Base-by-base conservation (phyloP, 1,284 basidiomycete species). In the Cryptococcus sp. region DNA sequence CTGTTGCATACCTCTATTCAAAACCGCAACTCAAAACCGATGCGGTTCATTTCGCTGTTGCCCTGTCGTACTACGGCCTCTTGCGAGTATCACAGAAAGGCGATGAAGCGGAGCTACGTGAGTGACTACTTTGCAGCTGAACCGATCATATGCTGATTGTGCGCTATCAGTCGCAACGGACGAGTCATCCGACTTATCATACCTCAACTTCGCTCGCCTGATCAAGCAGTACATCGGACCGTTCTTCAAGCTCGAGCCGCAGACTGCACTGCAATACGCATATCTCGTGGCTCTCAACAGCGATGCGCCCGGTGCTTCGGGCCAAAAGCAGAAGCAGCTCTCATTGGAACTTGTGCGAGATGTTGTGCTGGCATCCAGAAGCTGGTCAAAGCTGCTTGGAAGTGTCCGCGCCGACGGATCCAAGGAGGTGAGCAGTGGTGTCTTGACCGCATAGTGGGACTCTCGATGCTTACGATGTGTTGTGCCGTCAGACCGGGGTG, bases 251-350 rank as follows among this genome's bases (percentile, higher is more conserved):
- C 86, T 91, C 82, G 94, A 96, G 69, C 88, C 93, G 0, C 88
- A 90, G 69, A 91, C 94, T 65, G 96, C 94, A 0, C 80, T 99
- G 55, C 93, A 98, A 79, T 99, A 99, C 71, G 89, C 97, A 41
- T 95, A 94, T 74, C 89, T 91, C 60, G 85, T 97, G 15, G 87
- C 88, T 59, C 84, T 99, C 15, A 85, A 85, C 25, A 83, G 88
- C 10, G 93, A 97, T 72, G 87, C 76, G 1, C 79, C 81, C 65
- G 22, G 77, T 76, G 16, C 50, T 10, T 56, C 52, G 3, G 91
- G 92, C 16, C 86, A 85, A 67, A 89, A 93, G 71, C 94, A 97
- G 74, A 81, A 92, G 22, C 87, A 91, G 69, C 84, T 81, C 41
- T 89, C 91, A 15, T 91, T 93, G 85, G 91, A 94, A 59, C 85